Conservation (phyloP, 805 yeast species). For the Tetrapisispora arboricola region DNA sequence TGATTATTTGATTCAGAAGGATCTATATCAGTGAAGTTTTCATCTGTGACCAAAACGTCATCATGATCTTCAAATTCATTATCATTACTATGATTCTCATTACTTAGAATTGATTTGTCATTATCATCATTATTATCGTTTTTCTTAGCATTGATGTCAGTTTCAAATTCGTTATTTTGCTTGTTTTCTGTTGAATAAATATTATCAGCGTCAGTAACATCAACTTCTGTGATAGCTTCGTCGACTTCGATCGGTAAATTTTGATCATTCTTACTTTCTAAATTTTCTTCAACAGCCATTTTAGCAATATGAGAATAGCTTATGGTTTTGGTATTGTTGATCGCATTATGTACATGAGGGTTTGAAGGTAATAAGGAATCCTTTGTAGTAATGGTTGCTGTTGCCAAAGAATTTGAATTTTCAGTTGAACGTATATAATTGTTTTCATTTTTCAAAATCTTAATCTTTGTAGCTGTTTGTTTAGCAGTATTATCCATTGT, state of each 20-base stretch:
- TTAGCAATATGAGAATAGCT: constrained; percentile 2
- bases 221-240: not conserved
- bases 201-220: not conserved
- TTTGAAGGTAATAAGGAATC: not conserved
- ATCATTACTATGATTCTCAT: too few relatives aligned
- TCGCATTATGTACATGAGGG: not conserved
- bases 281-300: constrained; percentile 1
- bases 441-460: constrained; percentile 5
- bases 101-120: too few relatives aligned
- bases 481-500: constrained; percentile 2
- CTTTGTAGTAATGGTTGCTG: constrained; percentile 1
- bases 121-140: not conserved
- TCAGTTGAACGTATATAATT: not conserved
- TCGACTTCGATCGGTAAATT: too few relatives aligned
- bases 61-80: not conserved
- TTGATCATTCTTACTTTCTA: too few relatives aligned
- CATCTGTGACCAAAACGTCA: not conserved
- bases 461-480: constrained; percentile 1
- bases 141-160: too few relatives aligned
- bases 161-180: too few relatives aligned
- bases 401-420: not conserved
- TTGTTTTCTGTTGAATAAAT: too few relatives aligned
- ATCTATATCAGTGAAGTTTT: not conserved
- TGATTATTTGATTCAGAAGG: not conserved
- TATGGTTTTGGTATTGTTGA: constrained; percentile 1